Evolutionary conservation across 225 moss, liverwort and hornwort species (phyloP).

Genomic region (Physcomitrium patens): DNA sequence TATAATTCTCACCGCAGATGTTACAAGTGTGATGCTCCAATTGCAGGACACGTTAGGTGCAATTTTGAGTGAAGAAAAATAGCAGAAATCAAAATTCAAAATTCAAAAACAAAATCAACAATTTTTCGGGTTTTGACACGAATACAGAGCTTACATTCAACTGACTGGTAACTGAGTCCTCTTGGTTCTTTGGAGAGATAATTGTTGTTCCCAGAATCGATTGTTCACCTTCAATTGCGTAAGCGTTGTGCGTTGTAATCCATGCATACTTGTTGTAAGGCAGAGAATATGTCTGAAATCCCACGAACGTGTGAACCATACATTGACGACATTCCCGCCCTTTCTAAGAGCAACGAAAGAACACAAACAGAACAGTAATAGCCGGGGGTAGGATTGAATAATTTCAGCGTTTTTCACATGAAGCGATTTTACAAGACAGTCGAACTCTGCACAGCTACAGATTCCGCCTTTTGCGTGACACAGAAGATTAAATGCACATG

Average conservation of each 20-base stretch:
- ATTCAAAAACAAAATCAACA: not conserved
- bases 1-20: not conserved
- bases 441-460: not conserved
- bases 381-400: not conserved
- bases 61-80: not conserved
- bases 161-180: slow-evolving; percentile 76
- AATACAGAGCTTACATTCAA: slow-evolving; percentile 57
- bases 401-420: not conserved
- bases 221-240: slow-evolving; percentile 58
- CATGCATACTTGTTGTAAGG: slow-evolving; percentile 94
- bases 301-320: slow-evolving; percentile 17
- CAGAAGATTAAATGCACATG: not conserved
- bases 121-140: not conserved
- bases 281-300: slow-evolving; percentile 68
- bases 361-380: not conserved
- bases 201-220: slow-evolving; percentile 46
- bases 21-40: not conserved
- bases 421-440: not conserved
- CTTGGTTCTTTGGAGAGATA: slow-evolving; percentile 76
- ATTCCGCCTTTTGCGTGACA: not conserved
- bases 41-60: not conserved
- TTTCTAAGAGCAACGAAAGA: not conserved
- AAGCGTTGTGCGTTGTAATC: slow-evolving; percentile 91
- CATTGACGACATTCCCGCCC: not conserved
- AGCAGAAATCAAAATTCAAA: not conserved